Base-by-base conservation (phyloP, 2,329 filamentous ascomycete species). In the Aspergillus sp. region DNA sequence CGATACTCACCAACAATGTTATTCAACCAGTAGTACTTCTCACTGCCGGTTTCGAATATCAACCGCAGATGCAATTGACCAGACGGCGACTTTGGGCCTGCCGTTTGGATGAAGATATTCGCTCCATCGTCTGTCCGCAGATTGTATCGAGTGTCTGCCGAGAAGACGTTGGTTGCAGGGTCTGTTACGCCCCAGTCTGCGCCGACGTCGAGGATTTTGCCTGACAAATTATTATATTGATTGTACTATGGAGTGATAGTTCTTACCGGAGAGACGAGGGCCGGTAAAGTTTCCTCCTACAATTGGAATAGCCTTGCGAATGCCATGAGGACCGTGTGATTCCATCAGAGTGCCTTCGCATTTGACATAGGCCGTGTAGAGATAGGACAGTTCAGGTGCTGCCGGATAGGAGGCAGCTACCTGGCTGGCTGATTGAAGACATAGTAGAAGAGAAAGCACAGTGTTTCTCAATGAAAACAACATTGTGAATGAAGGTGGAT, bases 21-120 rank as follows among this genome's bases (percentile, higher is more conserved):
- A 42, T 60, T 60, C 45, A 59, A 34, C 57, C 57, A 60, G 34
- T 60, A 59, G 44, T 59, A 60, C 33, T 53, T 46, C 6, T 49
- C 37, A 46, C 52, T 51, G 0, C 53, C 56, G 1, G 57, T 57
- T 38, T 53, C 49, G 37, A 59, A 57, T 11, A 57, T 12, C 39
- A 60, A 39, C 2, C 50, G 48, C 29, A 59, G 40, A 48, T 59
- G 57, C 33, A 59, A 29, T 32, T 54, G 35, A 2, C 48, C 54
- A 31, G 50, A 49, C 2, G 53, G 49, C 7, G 46, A 43, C 28
- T 47, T 37, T 2, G 57, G 53, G 0, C 56, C 56, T 0, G 53
- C 51, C 6, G 57, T 59, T 13, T 48, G 53, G 4, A 59, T 40
- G 6, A 52, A 56, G 27, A 60, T 55, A 38, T 56, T 46, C 2